Evolutionary conservation across 179 eudicot genomes (phyloP).

Genomic region (Beta lomatogona): DNA sequence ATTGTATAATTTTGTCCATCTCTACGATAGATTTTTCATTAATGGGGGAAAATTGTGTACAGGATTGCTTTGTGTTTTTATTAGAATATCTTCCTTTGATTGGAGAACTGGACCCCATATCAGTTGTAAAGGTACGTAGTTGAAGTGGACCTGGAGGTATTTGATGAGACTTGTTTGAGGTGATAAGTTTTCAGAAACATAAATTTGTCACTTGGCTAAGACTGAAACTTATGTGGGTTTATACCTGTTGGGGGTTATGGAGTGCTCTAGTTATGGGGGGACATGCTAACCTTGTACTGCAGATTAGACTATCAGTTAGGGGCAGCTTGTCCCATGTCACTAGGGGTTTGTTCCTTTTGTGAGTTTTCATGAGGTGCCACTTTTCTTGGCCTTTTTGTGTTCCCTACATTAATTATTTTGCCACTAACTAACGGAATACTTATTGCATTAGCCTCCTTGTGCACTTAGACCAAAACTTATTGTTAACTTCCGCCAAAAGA

Average conservation of each 20-base stretch:
- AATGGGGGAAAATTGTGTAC: background rate
- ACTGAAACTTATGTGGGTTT: conserved; percentile 27
- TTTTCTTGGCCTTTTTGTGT: conserved; percentile 21
- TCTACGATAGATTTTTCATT: background rate
- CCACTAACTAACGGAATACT: conserved; percentile 12
- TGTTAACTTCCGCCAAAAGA: conserved; percentile 16
- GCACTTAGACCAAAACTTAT: conserved; percentile 17
- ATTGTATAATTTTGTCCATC: background rate
- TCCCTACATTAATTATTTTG: conserved; percentile 35
- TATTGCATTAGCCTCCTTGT: conserved; percentile 14
- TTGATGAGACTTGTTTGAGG: conserved; percentile 29
- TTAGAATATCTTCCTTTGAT: background rate
- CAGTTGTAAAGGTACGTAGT: conserved; percentile 23
- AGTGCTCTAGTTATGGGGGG: conserved; percentile 36
- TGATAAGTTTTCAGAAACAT: conserved; percentile 21
- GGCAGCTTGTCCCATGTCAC: conserved; percentile 47
- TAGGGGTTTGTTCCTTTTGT: conserved; percentile 38
- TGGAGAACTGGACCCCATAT: conserved; percentile 33
- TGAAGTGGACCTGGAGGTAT: conserved; percentile 19
- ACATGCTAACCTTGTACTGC: conserved; percentile 41
- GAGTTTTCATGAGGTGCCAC: conserved; percentile 38
- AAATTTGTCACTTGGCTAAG: conserved; percentile 12
- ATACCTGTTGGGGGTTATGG: conserved; percentile 23
- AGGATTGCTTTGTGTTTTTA: conserved; percentile 12
- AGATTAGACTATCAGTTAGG: conserved; percentile 39